phyloP scores from a whole-genome alignment of 208 protist species.

The Leishmania martiniquensis region DNA sequence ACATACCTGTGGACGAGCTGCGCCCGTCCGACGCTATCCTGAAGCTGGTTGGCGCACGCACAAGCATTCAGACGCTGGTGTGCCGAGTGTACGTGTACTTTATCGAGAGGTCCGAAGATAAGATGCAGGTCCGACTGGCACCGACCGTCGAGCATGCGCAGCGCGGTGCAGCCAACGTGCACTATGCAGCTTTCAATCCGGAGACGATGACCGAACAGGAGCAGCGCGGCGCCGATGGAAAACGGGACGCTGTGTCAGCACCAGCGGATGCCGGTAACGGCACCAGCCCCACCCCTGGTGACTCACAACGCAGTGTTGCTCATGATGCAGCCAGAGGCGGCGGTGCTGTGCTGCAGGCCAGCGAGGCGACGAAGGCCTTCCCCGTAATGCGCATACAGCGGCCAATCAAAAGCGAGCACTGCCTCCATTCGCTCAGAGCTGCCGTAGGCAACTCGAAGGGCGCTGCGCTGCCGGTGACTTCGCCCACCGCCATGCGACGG shows the following conservation, averaged over 20 bases:
- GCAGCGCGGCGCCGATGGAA: neutral
- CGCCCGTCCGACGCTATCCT: conserved; percentile 53
- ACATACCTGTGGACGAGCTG: conserved; percentile 54
- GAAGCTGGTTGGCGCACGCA: conserved; percentile 54
- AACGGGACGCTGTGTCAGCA: neutral
- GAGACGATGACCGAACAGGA: neutral
- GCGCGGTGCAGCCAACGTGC: conserved; percentile 47
- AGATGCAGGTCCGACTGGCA: conserved; percentile 48
- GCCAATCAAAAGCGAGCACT: conserved; percentile 24
- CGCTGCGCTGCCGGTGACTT: neutral
- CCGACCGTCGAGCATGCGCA: conserved; percentile 42
- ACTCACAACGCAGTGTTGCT: neutral
- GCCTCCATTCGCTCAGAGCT: neutral
- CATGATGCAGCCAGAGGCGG: neutral
- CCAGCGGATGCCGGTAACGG: neutral
- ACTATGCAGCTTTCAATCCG: conserved; percentile 43
- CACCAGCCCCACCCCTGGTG: neutral
- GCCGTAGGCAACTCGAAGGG: neutral
- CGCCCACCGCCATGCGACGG: neutral
- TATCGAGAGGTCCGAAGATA: conserved; percentile 53
- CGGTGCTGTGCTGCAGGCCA: conserved; percentile 18
- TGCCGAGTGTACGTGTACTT: conserved; percentile 71
- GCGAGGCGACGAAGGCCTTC: conserved; percentile 21
- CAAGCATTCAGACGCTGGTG: conserved; percentile 54
- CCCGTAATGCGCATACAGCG: conserved; percentile 27